Evolutionary conservation across 225 moss, liverwort and hornwort genomes (phyloP).

Genomic region (Marchantia polymorpha): DNA sequence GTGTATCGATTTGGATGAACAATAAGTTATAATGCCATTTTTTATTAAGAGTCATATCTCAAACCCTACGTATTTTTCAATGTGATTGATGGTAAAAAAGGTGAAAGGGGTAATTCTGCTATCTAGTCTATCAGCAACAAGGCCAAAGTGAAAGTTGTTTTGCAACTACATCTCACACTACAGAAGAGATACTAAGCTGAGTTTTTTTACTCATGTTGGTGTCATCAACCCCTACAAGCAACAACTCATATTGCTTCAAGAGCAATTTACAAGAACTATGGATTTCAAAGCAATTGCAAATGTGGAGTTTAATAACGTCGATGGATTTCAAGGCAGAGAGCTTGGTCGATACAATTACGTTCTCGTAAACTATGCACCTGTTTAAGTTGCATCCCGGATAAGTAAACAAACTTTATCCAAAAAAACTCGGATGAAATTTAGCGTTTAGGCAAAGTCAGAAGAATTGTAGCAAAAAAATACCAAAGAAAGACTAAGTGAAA

Average conservation of each 20-base stretch:
- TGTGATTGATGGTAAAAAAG: constrained; percentile 70
- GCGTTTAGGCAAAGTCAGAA: too few relatives aligned
- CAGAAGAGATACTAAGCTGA: constrained; percentile 66
- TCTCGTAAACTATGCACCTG: too few relatives aligned
- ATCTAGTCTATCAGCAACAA: constrained; percentile 74
- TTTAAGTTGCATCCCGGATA: too few relatives aligned
- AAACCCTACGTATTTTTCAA: constrained; percentile 88
- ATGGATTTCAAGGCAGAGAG: constrained; percentile 95
- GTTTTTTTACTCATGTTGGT: constrained; percentile 63
- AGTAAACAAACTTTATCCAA: too few relatives aligned
- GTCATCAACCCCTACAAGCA: constrained; percentile 94
- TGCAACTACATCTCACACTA: constrained; percentile 57
- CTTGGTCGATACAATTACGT: too few relatives aligned
- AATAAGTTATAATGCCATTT: too few relatives aligned
- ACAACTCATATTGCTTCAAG: constrained; percentile 69
- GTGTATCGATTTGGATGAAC: too few relatives aligned
- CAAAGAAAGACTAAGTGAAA: too few relatives aligned
- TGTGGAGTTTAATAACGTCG: constrained; percentile 95
- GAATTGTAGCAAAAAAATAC: too few relatives aligned
- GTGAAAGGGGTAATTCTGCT: constrained; percentile 43
- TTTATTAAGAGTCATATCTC: constrained; percentile 70
- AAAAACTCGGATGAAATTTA: too few relatives aligned
- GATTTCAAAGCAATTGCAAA: constrained; percentile 53
- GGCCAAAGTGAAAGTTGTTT: constrained; percentile 74
- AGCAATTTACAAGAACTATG: constrained; percentile 54